These are phyloP conservation scores for Sarocladium oryzae DNA, from an alignment of 2,329 filamentous ascomycete species.

Conservation along the genomic window DNA sequence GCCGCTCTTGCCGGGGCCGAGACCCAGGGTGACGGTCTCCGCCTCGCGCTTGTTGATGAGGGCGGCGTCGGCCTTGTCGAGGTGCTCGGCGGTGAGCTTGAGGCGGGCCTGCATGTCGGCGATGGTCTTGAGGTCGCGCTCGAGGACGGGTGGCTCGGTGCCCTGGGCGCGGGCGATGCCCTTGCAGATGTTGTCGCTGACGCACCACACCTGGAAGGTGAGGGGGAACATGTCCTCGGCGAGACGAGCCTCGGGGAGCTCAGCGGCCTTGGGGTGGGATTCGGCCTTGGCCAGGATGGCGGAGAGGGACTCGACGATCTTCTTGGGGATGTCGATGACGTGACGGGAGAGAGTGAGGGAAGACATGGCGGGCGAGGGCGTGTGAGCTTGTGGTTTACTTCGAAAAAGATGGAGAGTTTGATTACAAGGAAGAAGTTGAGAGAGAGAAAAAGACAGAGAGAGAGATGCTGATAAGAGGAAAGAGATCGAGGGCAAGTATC, in stretches of 20 bases:
- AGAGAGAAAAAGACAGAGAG: too few relatives aligned
- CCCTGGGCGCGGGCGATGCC: constrained; percentile 27
- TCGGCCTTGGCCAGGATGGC: constrained; percentile 31
- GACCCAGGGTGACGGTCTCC: constrained; percentile 22
- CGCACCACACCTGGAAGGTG: constrained; percentile 31
- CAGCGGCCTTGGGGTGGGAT: constrained; percentile 23
- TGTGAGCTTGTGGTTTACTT: constrained; percentile 9
- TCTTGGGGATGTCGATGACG: constrained; percentile 25
- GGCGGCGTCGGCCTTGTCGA: constrained; percentile 27
- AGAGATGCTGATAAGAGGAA: too few relatives aligned
- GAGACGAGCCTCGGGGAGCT: constrained; percentile 26
- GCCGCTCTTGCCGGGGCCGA: constrained; percentile 24
- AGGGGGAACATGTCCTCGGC: constrained; percentile 37
- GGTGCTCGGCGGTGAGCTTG: constrained; percentile 19
- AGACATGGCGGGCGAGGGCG: constrained; percentile 23
- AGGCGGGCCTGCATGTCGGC: constrained; percentile 30
- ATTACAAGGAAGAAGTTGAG: too few relatives aligned
- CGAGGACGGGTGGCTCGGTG: constrained; percentile 18
- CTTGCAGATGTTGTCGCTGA: constrained; percentile 24
- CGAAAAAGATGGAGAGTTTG: too few relatives aligned
- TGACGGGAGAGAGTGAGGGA: constrained; percentile 36
- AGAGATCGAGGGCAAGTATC: too few relatives aligned
- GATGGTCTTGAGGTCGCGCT: constrained; percentile 25
- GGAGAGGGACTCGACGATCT: constrained; percentile 25
- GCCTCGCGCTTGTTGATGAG: constrained; percentile 25